phyloP scores from a whole-genome alignment of 2,329 filamentous ascomycete genomes.

The Fusarium oxysporum region DNA sequence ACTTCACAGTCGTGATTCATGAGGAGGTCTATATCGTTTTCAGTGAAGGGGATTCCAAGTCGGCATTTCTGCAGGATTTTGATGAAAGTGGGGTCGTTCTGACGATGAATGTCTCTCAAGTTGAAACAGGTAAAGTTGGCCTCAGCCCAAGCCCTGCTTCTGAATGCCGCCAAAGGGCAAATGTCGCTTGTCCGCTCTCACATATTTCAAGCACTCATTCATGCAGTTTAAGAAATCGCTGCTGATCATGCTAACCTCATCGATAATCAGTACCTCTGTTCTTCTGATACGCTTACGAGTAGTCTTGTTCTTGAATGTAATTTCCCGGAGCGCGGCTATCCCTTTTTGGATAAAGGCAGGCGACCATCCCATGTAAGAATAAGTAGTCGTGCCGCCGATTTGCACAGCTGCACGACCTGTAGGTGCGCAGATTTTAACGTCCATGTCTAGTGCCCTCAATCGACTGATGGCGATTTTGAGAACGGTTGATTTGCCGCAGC shows the following conservation, averaged over 20 bases:
- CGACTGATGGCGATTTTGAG: conserved; percentile 24
- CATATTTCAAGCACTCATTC: too few relatives aligned
- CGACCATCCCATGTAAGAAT: conserved; percentile 68
- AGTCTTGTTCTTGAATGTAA: too few relatives aligned
- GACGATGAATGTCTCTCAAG: conserved; percentile 66
- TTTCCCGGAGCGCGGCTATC: neutral
- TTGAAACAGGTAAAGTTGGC: conserved; percentile 65
- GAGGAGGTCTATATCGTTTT: conserved; percentile 55
- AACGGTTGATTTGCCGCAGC: conserved; percentile 50
- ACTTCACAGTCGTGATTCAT: conserved; percentile 57
- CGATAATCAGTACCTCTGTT: too few relatives aligned
- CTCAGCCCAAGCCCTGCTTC: conserved; percentile 64
- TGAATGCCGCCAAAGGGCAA: conserved; percentile 46
- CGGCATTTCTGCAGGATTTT: conserved; percentile 66
- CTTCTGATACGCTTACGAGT: too few relatives aligned
- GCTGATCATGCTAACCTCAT: too few relatives aligned
- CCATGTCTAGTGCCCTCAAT: too few relatives aligned
- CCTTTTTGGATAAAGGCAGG: conserved; percentile 40
- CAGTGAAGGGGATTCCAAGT: conserved; percentile 55
- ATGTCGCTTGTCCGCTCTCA: too few relatives aligned
- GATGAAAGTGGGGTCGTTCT: conserved; percentile 65
- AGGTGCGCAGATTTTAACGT: conserved; percentile 58
- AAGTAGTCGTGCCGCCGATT: conserved; percentile 67
- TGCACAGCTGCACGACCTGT: conserved; percentile 70
- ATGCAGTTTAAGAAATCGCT: too few relatives aligned